Evolutionary conservation across 306 rosid species (phyloP).

Genomic region (Rosa lucieae): DNA sequence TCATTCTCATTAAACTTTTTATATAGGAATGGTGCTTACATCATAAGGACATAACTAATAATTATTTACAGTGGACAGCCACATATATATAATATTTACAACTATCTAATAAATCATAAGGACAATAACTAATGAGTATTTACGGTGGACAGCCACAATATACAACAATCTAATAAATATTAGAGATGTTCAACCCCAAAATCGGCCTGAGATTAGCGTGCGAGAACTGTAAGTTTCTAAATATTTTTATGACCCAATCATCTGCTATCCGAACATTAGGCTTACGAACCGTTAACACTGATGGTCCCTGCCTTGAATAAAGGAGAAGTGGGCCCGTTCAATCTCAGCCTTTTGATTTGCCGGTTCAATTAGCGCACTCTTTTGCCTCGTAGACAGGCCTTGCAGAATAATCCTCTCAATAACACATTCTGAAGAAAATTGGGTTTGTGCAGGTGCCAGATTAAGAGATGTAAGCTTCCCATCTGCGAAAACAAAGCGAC

Average conservation of each 20-base stretch:
- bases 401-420: conserved; percentile 83
- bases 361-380: conserved; percentile 64
- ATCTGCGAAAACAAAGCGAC: conserved; percentile 67
- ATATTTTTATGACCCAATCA: conserved; percentile 71
- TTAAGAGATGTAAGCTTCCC: conserved; percentile 68
- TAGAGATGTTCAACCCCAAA: background rate
- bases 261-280: conserved; percentile 68
- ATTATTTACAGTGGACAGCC: too few species aligned
- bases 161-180: background rate
- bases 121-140: too few species aligned
- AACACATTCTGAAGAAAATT: conserved; percentile 42
- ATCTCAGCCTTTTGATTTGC: conserved; percentile 54
- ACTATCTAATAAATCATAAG: too few species aligned
- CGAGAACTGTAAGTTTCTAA: conserved; percentile 19
- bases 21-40: too few species aligned
- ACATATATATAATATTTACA: too few species aligned
- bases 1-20: too few species aligned
- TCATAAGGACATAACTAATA: too few species aligned
- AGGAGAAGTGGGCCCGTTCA: conserved; percentile 67
- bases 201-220: background rate
- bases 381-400: conserved; percentile 58
- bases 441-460: conserved; percentile 35
- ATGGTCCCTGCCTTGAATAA: conserved; percentile 38
- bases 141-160: too few species aligned
- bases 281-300: conserved; percentile 62